Conservation (phyloP, 495 filamentous ascomycete genomes). For the Acidomyces sp. region DNA sequence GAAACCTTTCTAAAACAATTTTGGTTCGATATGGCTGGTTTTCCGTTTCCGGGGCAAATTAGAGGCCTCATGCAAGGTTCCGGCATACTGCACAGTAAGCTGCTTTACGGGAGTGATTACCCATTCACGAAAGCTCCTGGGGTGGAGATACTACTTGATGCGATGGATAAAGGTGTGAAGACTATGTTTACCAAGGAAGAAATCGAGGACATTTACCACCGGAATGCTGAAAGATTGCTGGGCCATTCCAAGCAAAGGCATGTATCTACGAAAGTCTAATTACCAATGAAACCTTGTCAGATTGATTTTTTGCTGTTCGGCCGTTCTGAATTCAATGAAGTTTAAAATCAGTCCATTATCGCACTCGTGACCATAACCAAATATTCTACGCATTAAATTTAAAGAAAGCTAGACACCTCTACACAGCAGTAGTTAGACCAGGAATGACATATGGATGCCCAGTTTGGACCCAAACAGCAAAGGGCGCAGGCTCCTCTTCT, state of each 20-base stretch:
- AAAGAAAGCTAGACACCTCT: too few species aligned
- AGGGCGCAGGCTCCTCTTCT: too few species aligned
- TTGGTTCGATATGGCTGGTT: conserved; percentile 35
- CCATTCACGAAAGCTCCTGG: conserved; percentile 11
- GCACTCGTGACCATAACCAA: too few species aligned
- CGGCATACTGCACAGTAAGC: conserved; percentile 24
- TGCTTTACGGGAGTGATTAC: conserved; percentile 39
- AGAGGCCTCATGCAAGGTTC: conserved; percentile 18
- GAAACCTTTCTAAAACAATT: conserved; percentile 28
- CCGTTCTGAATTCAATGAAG: too few species aligned
- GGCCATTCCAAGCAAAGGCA: not conserved
- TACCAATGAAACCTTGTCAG: too few species aligned
- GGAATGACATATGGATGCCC: too few species aligned
- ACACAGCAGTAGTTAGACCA: too few species aligned
- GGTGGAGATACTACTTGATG: conserved; percentile 13
- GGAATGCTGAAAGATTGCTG: conserved; percentile 24
- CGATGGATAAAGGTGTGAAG: conserved; percentile 25
- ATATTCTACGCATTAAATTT: too few species aligned
- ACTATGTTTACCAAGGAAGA: conserved; percentile 21
- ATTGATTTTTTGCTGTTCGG: too few species aligned
- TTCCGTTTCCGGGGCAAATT: conserved; percentile 31
- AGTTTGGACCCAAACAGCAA: too few species aligned
- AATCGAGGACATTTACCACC: conserved; percentile 22
- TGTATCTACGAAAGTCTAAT: too few species aligned
- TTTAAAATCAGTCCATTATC: too few species aligned